Conservation (phyloP, 768 basidiomycete species). For the Rhodocollybia butyracea region DNA sequence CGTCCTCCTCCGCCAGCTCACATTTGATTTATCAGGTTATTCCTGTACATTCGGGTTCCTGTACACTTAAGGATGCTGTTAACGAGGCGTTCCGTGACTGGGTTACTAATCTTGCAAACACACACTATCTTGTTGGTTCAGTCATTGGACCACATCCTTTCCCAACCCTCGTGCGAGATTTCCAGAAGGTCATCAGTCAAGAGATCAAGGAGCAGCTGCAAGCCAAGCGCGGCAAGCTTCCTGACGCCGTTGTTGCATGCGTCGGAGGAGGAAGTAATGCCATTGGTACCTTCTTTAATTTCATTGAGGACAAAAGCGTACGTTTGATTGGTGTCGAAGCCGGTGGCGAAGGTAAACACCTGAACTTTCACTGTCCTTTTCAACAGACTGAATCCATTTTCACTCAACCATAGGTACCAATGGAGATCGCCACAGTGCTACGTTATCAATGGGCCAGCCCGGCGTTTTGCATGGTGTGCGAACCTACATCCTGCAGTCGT, state of each 20-base stretch:
- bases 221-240: slow-evolving; percentile 75
- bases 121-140: slow-evolving; percentile 96
- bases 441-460: slow-evolving; percentile 84
- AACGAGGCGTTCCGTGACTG: slow-evolving; percentile 98
- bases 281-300: slow-evolving; percentile 97
- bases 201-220: slow-evolving; percentile 90
- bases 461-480: slow-evolving; percentile 96
- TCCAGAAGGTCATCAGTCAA: slow-evolving; percentile 91
- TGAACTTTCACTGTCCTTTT: background rate
- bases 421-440: slow-evolving; percentile 88
- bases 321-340: slow-evolving; percentile 94
- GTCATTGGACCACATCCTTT: slow-evolving; percentile 98
- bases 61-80: slow-evolving; percentile 96
- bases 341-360: slow-evolving; percentile 81
- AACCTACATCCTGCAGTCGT: slow-evolving; percentile 90
- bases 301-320: slow-evolving; percentile 85
- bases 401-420: slow-evolving; percentile 56
- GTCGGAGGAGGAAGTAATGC: slow-evolving; percentile 98
- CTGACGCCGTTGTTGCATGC: slow-evolving; percentile 93
- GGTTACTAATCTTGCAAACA: slow-evolving; percentile 93
- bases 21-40: slow-evolving; percentile 62
- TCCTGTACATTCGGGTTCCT: slow-evolving; percentile 89
- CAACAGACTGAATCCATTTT: background rate
- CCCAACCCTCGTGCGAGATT: slow-evolving; percentile 98
- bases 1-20: background rate